A percentile compares a stretch with the other conserved stretches of the same genome.
Evolutionary conservation across 257 asterid genomes (phyloP).

Genomic region (Catharanthus roseus): DNA sequence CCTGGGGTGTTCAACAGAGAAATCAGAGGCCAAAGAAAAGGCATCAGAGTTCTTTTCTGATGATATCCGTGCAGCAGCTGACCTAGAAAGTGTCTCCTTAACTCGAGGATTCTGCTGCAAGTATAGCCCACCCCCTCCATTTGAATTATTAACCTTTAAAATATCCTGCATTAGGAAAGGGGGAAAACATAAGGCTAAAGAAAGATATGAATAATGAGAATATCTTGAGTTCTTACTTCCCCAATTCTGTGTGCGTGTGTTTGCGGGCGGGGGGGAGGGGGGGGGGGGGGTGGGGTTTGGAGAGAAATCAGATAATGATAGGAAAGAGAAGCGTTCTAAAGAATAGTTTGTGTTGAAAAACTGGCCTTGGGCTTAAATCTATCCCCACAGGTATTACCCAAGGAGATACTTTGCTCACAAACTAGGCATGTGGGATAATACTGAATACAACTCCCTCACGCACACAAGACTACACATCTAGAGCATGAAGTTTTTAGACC

Average conservation of each 20-base stretch:
- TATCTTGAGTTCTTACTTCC: neutral
- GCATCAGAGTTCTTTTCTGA: slow-evolving; percentile 43
- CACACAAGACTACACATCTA: too few relatives aligned
- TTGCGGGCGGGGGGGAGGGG: too few relatives aligned
- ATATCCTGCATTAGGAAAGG: slow-evolving; percentile 36
- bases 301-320: neutral
- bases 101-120: slow-evolving; percentile 57
- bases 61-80: slow-evolving; percentile 43
- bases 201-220: neutral
- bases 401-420: too few relatives aligned
- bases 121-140: slow-evolving; percentile 37
- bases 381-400: too few relatives aligned
- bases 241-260: too few relatives aligned
- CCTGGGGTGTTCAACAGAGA: slow-evolving; percentile 60
- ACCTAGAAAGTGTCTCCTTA: slow-evolving; percentile 57
- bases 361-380: too few relatives aligned
- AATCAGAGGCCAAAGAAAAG: slow-evolving; percentile 41
- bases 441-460: too few relatives aligned
- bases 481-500: too few relatives aligned
- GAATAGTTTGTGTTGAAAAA: neutral
- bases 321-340: neutral
- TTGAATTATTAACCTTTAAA: slow-evolving; percentile 39
- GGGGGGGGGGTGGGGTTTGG: too few relatives aligned
- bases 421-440: too few relatives aligned
- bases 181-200: neutral